phyloP scores from a whole-genome alignment of 176 grass and related monocot species.

The Canna indica region DNA sequence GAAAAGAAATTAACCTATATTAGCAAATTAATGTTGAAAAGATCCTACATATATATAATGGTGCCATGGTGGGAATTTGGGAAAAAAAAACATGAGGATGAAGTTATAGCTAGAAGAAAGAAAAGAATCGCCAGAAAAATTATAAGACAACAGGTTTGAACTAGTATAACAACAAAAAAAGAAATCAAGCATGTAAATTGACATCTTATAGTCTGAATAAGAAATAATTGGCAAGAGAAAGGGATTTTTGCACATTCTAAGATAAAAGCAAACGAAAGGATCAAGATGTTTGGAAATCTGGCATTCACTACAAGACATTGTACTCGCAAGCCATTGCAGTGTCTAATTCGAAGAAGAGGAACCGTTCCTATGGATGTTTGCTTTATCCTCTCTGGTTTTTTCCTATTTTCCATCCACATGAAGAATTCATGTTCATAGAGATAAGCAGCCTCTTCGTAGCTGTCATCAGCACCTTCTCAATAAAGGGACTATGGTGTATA shows the following conservation, averaged over 20 bases:
- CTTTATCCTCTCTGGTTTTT: neutral
- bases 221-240: no score
- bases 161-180: neutral
- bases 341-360: no score
- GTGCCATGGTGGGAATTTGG: neutral
- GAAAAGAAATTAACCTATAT: no score
- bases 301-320: no score
- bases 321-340: no score
- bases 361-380: neutral
- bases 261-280: no score
- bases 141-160: no score
- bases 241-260: no score
- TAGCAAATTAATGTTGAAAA: neutral
- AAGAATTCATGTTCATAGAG: neutral
- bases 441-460: neutral
- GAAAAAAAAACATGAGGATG: neutral
- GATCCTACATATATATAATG: neutral
- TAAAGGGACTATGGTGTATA: neutral
- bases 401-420: neutral
- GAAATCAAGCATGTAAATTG: neutral
- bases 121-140: no score
- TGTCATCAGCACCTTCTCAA: neutral
- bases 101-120: no score
- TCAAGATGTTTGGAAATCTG: no score
- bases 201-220: no score